Conservation (phyloP, 768 basidiomycete species). For the Leccinellum albellum region DNA sequence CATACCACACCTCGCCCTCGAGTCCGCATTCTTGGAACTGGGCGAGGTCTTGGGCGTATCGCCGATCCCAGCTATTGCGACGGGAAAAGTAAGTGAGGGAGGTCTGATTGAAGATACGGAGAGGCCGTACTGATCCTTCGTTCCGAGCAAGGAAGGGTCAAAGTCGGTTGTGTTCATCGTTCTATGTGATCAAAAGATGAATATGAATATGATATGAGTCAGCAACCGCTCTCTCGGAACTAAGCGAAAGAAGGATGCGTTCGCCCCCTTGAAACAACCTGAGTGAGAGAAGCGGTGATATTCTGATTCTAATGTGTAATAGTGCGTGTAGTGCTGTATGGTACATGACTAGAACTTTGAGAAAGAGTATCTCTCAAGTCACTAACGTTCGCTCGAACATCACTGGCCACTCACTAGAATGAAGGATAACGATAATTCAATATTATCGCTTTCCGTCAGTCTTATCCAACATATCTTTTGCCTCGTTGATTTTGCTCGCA, state of each 20-base stretch:
- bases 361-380: too few relatives aligned
- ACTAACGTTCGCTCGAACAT: too few relatives aligned
- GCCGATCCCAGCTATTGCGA: conserved; percentile 64
- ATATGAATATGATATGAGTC: background rate
- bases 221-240: background rate
- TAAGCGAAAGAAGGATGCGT: too few relatives aligned
- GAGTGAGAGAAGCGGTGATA: conserved; percentile 1
- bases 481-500: conserved; percentile 98
- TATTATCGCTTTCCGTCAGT: conserved; percentile 49
- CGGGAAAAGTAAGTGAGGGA: background rate
- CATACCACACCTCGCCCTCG: conserved; percentile 82
- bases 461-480: conserved; percentile 88
- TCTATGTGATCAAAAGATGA: conserved; percentile 1
- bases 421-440: background rate
- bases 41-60: conserved; percentile 65
- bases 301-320: conserved; percentile 15
- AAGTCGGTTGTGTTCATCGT: conserved; percentile 44
- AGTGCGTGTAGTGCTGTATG: conserved; percentile 10
- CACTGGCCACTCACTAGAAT: conserved; percentile 11
- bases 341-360: conserved; percentile 17
- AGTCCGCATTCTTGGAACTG: conserved; percentile 78
- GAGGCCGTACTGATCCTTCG: conserved; percentile 65
- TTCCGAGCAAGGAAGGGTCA: conserved; percentile 71
- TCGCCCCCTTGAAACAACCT: background rate
- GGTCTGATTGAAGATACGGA: background rate